Evolutionary conservation across 805 yeast species (phyloP).

Genomic region (Yarrowia hollandica): DNA sequence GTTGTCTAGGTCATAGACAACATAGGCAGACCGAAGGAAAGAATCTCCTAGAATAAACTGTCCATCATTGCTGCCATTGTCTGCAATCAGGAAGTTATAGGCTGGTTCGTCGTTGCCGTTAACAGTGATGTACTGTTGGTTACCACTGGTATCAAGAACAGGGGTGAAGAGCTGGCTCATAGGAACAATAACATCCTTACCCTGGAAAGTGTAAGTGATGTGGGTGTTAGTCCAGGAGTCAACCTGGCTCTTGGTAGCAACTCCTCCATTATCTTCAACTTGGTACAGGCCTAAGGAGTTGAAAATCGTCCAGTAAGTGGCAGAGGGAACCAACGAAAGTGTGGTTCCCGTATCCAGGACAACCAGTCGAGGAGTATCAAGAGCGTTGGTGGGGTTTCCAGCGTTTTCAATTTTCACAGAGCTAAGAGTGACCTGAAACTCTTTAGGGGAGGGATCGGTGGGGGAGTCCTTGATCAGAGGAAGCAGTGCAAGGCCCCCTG

Average conservation of each 20-base stretch:
- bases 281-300: conserved; percentile 25
- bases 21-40: conserved; percentile 59
- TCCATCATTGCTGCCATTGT: neutral
- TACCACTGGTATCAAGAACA: neutral
- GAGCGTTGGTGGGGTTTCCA: conserved; percentile 39
- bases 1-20: conserved; percentile 61
- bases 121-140: conserved; percentile 31
- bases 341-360: conserved; percentile 44
- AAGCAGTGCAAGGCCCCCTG: conserved; percentile 46
- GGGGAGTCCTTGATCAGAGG: conserved; percentile 31
- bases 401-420: conserved; percentile 36
- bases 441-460: neutral
- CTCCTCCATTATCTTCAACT: neutral
- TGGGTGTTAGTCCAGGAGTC: neutral
- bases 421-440: neutral
- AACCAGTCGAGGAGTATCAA: conserved; percentile 54
- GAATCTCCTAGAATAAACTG: conserved; percentile 50
- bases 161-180: neutral
- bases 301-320: neutral
- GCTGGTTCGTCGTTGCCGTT: neutral
- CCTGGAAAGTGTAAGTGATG: conserved; percentile 12
- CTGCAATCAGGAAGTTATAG: neutral
- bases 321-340: neutral
- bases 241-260: neutral
- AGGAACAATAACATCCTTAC: neutral